phyloP scores from a whole-genome alignment of 2,329 filamentous ascomycete species.

The Bipolaris zeicola region DNA sequence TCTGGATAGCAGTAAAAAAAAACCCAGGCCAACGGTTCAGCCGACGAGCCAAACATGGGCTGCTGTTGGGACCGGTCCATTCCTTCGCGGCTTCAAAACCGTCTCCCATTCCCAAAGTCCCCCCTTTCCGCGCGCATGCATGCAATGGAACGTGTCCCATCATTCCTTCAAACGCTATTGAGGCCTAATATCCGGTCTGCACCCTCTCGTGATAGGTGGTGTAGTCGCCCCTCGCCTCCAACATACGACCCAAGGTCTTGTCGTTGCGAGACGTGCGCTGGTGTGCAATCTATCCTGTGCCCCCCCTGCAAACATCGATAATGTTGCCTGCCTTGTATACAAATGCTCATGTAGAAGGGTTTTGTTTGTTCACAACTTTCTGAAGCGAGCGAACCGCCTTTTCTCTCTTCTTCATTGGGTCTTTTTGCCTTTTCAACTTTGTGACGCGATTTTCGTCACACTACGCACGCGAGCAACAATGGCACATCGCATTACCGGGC shows the following conservation, averaged over 20 bases:
- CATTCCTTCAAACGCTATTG: background rate
- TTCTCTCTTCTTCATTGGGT: background rate
- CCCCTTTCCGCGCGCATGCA: slow-evolving; percentile 2
- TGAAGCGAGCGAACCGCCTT: slow-evolving; percentile 10
- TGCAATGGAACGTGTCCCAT: background rate
- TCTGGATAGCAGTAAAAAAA: background rate
- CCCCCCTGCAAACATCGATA: slow-evolving; percentile 1
- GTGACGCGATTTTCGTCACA: slow-evolving; percentile 2
- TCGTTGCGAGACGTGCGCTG: slow-evolving; percentile 1
- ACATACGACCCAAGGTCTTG: slow-evolving; percentile 1
- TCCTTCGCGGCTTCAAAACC: background rate
- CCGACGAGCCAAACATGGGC: slow-evolving; percentile 3
- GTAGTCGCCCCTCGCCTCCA: slow-evolving; percentile 2
- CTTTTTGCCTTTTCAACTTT: slow-evolving; percentile 3
- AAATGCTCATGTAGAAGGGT: slow-evolving; percentile 2
- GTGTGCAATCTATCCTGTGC: background rate
- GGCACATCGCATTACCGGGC: slow-evolving; percentile 24
- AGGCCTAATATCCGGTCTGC: slow-evolving; percentile 6
- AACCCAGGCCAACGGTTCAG: slow-evolving; percentile 10
- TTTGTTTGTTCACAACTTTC: background rate
- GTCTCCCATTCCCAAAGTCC: background rate
- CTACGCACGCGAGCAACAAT: slow-evolving; percentile 9
- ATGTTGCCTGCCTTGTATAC: slow-evolving; percentile 7
- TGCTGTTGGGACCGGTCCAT: slow-evolving; percentile 10
- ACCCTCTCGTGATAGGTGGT: slow-evolving; percentile 6